phyloP scores from a whole-genome alignment of 2,329 filamentous ascomycete genomes.

The Coniochaeta sp. region DNA sequence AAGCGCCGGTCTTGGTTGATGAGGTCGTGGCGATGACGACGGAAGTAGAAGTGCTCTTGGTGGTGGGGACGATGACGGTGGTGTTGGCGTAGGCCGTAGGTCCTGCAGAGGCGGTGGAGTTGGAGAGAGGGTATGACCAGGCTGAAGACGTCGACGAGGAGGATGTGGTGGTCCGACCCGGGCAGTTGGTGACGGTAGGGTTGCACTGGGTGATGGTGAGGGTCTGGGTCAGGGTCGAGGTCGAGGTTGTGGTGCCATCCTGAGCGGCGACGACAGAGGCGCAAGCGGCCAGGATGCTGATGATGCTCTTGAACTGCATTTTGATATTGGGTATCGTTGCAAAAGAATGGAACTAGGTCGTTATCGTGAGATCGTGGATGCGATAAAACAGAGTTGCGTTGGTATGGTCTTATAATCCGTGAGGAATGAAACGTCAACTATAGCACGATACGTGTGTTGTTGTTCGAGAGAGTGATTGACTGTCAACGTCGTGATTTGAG shows the following conservation, averaged over 20 bases:
- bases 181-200: conserved; percentile 35
- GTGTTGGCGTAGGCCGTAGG: conserved; percentile 13
- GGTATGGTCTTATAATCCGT: not conserved
- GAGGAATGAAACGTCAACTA: not conserved
- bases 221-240: conserved; percentile 37
- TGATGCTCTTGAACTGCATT: conserved; percentile 38
- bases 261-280: conserved; percentile 27
- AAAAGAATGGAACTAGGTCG: not conserved
- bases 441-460: not conserved
- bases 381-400: not conserved
- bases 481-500: not conserved
- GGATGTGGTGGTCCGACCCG: conserved; percentile 21
- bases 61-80: conserved; percentile 15
- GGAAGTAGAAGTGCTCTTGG: not conserved
- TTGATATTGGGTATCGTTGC: conserved; percentile 16
- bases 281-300: conserved; percentile 31
- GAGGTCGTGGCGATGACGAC: conserved; percentile 13
- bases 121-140: conserved; percentile 22
- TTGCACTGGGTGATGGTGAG: conserved; percentile 38
- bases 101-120: conserved; percentile 21
- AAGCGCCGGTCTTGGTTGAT: conserved; percentile 11
- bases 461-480: not conserved
- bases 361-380: not conserved
- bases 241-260: conserved; percentile 32
- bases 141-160: conserved; percentile 9